Percentiles rank a stretch among this genome's conserved stretches.
Conservation (phyloP, 2,329 filamentous ascomycete species). For the Apiospora aurea region DNA sequence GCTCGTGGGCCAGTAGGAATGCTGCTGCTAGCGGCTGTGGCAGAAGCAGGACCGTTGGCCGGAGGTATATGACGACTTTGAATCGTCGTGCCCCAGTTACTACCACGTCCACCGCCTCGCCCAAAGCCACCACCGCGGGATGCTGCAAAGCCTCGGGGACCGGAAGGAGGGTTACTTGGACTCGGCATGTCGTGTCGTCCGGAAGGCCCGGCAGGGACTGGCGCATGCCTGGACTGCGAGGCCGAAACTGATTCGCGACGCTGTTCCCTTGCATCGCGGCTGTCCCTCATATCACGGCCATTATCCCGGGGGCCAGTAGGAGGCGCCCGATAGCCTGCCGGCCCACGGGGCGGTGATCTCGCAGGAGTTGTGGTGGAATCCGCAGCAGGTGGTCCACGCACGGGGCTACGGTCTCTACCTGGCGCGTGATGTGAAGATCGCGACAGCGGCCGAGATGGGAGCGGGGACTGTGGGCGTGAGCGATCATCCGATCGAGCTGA, state of each 20-base stretch:
- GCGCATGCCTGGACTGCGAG: conserved; percentile 39
- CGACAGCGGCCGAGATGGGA: conserved; percentile 39
- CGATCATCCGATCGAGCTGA: conserved; percentile 54
- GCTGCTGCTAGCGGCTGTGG: conserved; percentile 44
- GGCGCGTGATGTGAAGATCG: conserved; percentile 39
- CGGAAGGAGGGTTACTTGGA: conserved; percentile 59
- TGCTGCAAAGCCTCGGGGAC: conserved; percentile 61
- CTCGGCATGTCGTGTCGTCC: conserved; percentile 50
- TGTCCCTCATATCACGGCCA: conserved; percentile 46
- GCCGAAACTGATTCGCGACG: conserved; percentile 33
- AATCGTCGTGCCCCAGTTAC: conserved; percentile 48
- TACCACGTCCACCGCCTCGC: conserved; percentile 54
- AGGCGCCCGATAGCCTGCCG: conserved; percentile 59
- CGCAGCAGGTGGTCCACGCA: conserved; percentile 15
- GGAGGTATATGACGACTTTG: conserved; percentile 41
- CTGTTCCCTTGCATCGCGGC: conserved; percentile 35
- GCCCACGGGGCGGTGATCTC: conserved; percentile 61
- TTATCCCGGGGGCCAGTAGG: conserved; percentile 51
- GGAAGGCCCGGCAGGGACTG: conserved; percentile 33
- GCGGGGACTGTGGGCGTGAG: conserved; percentile 54
- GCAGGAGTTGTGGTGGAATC: conserved; percentile 36
- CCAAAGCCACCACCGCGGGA: conserved; percentile 51
- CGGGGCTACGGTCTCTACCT: conserved; percentile 38
- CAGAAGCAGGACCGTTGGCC: conserved; percentile 43
- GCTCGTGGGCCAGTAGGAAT: conserved; percentile 42